These are phyloP conservation scores for Rhodamnia rubescens DNA, from an alignment of 345 rosid species.

Conservation along the genomic window DNA sequence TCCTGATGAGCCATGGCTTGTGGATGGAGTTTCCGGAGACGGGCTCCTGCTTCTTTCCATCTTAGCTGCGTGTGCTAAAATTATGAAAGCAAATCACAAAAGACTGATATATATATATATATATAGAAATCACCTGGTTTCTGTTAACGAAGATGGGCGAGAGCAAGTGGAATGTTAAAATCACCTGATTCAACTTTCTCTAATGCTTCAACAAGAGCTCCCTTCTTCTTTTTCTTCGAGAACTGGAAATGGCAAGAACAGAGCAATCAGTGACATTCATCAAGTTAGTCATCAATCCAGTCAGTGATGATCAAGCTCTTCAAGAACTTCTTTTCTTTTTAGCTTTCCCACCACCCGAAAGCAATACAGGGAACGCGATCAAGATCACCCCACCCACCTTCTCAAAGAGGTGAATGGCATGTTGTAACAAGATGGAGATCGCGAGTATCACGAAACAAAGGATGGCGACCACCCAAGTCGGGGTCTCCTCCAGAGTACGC, in stretches of 20 bases:
- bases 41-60: neutral
- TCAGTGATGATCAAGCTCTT: neutral
- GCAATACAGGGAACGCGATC: neutral
- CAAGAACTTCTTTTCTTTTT: neutral
- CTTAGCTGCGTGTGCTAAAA: neutral
- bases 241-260: constrained; percentile 25
- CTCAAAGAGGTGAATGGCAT: constrained; percentile 13
- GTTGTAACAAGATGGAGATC: constrained; percentile 27
- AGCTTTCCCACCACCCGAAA: neutral
- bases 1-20: accelerated
- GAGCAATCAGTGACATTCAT: neutral
- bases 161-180: neutral
- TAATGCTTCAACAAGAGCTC: constrained; percentile 68
- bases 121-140: no score
- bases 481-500: constrained; percentile 19
- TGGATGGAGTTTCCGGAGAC: neutral
- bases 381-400: constrained; percentile 10
- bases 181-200: constrained; percentile 85
- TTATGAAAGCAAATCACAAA: neutral
- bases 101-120: no score
- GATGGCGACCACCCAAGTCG: constrained; percentile 42
- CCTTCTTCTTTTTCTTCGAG: constrained; percentile 41
- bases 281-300: neutral
- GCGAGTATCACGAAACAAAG: constrained; percentile 30
- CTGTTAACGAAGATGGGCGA: neutral